Evolutionary conservation across 129 eudicot species (phyloP), one percentile per base, ranked within the genome.

Genomic region (Centella asiatica): DNA sequence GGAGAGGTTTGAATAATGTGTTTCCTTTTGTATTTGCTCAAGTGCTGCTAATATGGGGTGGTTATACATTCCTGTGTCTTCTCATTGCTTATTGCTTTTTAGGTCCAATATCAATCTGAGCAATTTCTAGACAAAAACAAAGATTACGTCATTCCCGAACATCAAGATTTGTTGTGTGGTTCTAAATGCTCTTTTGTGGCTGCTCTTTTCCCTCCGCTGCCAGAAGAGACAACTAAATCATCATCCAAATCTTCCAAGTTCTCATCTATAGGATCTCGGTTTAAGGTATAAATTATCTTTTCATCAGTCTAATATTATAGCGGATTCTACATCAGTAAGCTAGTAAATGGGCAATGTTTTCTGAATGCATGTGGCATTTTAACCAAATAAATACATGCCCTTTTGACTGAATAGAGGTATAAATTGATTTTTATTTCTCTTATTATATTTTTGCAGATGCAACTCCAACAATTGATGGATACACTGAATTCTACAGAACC

Each of bases 21-120:
- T 48, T 60, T 58, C 63, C 40, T 34, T 62, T 27, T 56, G 27
- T 50, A 19, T 23, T 42, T 57, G 48, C 49, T 44, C 12, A 20
- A 65, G 31, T 61, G 40, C 68, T 61, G 50, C 72, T 58, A 44
- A 37, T 32, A n/a, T 49, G n/a, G 36, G 61, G 40, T 40, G 57
- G 48, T 25, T 34, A 63, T 60, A 33, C 18, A 44, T 68, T 69
- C 17, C 65, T 20, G 26, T 75, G 65, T 64, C 36, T 44, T 65
- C 39, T 18, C 63, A 32, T 33, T 69, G 66, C 29, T 63, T 77
- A 54, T 74, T 40, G 70, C 20, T 69, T 5, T 72, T 63, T 72
- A 92, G 99, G 99, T 92, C 71, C 90, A 72, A 55, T 92, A 92
- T 66, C 95, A 87, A 58, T 92, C 99, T 44, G 95, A 92, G 34